phyloP scores from a whole-genome alignment of 345 rosid species.

The Eucalyptus polyanthemos region DNA sequence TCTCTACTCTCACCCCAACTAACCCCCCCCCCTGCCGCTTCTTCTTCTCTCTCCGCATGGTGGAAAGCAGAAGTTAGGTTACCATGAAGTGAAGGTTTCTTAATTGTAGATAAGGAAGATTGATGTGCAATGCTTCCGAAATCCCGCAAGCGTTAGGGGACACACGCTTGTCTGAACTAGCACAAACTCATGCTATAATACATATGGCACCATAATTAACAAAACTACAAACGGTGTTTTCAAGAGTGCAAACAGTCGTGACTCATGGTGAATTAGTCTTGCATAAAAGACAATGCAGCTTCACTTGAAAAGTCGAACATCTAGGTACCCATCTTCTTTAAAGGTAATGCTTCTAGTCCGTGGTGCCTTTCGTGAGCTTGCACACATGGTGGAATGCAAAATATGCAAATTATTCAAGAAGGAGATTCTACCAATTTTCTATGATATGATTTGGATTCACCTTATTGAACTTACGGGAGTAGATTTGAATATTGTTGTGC shows the following conservation, averaged over 20 bases:
- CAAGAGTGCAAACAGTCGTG: background rate
- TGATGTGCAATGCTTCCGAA: background rate
- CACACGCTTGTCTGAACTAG: too few species aligned
- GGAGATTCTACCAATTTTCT: rapidly evolving
- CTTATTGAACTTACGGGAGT: background rate
- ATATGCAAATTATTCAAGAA: background rate
- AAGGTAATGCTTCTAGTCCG: too few species aligned
- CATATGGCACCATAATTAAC: background rate
- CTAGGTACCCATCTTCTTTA: conserved; percentile 14
- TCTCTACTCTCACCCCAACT: background rate
- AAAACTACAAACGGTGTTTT: background rate
- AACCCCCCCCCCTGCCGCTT: background rate
- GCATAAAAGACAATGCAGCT: too few species aligned
- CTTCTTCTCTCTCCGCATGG: background rate
- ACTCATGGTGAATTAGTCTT: background rate
- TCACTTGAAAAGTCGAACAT: conserved; percentile 36
- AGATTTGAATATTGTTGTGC: background rate
- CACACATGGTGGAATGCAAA: too few species aligned
- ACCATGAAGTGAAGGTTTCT: background rate
- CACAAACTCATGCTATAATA: too few species aligned
- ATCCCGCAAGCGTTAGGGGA: background rate
- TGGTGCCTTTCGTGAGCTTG: background rate
- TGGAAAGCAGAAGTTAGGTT: background rate
- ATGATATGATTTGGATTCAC: too few species aligned
- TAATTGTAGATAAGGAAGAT: background rate